These are phyloP conservation scores for Dittrichia graveolens DNA, from an alignment of 129 eudicot genomes.

Conservation along the genomic window DNA sequence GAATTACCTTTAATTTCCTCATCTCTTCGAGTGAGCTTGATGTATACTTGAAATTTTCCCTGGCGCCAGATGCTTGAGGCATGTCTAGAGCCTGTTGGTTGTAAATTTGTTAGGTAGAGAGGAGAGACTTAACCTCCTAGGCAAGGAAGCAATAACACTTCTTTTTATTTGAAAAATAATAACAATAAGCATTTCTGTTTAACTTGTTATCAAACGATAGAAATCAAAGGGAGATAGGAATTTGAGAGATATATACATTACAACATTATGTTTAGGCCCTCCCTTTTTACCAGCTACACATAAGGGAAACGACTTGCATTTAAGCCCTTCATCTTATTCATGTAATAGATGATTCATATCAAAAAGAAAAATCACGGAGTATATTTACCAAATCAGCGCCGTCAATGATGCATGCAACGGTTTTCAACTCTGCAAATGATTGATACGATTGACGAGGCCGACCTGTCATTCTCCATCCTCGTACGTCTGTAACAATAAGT, in stretches of 20 bases:
- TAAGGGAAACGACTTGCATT: not conserved
- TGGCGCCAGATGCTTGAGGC: too few species aligned
- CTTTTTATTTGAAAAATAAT: not conserved
- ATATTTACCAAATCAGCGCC: conserved; percentile 2
- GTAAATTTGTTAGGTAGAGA: not conserved
- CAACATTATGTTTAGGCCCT: not conserved
- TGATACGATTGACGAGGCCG: not conserved
- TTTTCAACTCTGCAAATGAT: conserved; percentile 18
- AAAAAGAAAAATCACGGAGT: not conserved
- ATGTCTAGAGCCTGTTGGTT: too few species aligned
- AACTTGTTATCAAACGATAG: not conserved
- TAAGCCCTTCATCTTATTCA: not conserved
- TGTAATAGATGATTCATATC: not conserved
- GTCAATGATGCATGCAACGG: conserved; percentile 2
- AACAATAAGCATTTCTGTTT: not conserved
- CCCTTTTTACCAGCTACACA: not conserved
- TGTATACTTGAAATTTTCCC: too few species aligned
- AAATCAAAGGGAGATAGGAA: too few species aligned
- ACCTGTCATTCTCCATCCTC: conserved; percentile 30
- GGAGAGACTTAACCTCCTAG: not conserved
- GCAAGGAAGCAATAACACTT: not conserved
- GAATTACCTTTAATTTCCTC: too few species aligned
- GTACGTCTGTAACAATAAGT: conserved; percentile 11
- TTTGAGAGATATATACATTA: too few species aligned
- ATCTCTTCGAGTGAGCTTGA: too few species aligned